Conservation (phyloP, 192 early-diverging fungal species). For the Linderina pennispora region DNA sequence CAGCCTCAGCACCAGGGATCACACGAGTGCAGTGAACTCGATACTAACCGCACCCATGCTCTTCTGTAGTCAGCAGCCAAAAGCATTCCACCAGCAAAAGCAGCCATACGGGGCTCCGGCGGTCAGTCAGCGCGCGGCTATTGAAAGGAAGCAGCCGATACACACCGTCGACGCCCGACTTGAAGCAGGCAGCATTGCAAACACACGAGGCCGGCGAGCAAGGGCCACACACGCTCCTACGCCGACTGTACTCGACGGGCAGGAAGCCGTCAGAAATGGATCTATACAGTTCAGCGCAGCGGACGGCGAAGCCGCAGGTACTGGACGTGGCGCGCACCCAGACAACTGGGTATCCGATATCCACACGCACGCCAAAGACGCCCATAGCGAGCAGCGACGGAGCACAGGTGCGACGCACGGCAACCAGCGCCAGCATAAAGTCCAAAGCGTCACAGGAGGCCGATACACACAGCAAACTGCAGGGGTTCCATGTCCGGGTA, state of each 20-base stretch:
- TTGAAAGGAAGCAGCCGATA: slow-evolving; percentile 1
- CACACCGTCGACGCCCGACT: slow-evolving; percentile 15
- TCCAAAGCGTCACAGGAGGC: too few species aligned
- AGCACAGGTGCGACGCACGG: neutral
- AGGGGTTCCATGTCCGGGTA: slow-evolving; percentile 37
- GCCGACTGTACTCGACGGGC: slow-evolving; percentile 8
- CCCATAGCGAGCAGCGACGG: neutral
- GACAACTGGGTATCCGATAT: slow-evolving; percentile 32
- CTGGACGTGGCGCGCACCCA: too few species aligned
- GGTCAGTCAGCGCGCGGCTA: slow-evolving; percentile 26
- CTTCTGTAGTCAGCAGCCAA: too few species aligned
- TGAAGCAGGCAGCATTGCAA: neutral
- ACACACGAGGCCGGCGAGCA: neutral
- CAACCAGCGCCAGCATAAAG: too few species aligned
- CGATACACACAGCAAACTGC: slow-evolving; percentile 14
- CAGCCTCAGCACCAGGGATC: too few species aligned
- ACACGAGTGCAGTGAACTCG: too few species aligned
- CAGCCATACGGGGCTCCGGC: slow-evolving; percentile 26
- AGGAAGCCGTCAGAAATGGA: slow-evolving; percentile 5
- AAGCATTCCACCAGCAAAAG: too few species aligned
- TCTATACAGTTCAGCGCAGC: slow-evolving; percentile 3
- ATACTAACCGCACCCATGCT: too few species aligned
- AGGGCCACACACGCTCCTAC: slow-evolving; percentile 3
- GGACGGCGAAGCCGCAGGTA: too few species aligned
- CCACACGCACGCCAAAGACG: slow-evolving; percentile 10